Evolutionary conservation across 768 basidiomycete species (phyloP), one percentile per base, ranked within the genome.

Genomic region (Pholiota conissans): DNA sequence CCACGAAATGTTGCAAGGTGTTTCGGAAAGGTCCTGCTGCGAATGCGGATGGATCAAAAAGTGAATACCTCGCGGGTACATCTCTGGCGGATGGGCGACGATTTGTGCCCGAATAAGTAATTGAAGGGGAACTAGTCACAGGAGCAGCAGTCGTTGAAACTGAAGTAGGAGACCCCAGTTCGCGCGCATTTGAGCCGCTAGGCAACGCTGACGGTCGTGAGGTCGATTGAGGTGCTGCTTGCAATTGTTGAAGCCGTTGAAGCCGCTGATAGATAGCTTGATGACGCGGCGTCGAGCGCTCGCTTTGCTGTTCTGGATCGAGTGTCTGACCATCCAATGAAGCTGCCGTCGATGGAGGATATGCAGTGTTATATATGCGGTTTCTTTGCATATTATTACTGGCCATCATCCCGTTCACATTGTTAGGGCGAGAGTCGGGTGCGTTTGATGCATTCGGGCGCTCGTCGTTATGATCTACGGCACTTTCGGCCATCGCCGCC

Each of bases 11-110:
- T 53, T 77, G 75, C 57, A 84, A 69, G 2, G 82, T 81, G 49
- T 77, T 77, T 26, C 80, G 67, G 69, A 82, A 82, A 1, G 78
- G 77, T 3, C 82, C 81, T 42, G 79, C 75, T 8, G 73, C 72
- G 60, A 77, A 79, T 1, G 71, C 65, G 11, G 73, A 68, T 0
- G 75, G 70, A 60, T 54, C 53, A 24, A 54, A 78, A 67, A 28
- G 40, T 18, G 58, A n/a, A n/a, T 42, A 35, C 16, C 30, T 14
- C 30, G 32, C 47, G 8, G 42, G n/a, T 24, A 22, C 22, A 24
- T 55, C 54, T 3, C 34, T 18, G 13, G 16, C 32, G 20, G 40
- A 24, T 3, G 22, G 22, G 18, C 42, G 42, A 7, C 49, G 49
- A 2, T 5, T 5, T 28, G 16, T 8, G 13, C 54, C 18, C 24